Base-by-base conservation (phyloP, 2,329 filamentous ascomycete genomes). In the Chaetothyriales sp. region DNA sequence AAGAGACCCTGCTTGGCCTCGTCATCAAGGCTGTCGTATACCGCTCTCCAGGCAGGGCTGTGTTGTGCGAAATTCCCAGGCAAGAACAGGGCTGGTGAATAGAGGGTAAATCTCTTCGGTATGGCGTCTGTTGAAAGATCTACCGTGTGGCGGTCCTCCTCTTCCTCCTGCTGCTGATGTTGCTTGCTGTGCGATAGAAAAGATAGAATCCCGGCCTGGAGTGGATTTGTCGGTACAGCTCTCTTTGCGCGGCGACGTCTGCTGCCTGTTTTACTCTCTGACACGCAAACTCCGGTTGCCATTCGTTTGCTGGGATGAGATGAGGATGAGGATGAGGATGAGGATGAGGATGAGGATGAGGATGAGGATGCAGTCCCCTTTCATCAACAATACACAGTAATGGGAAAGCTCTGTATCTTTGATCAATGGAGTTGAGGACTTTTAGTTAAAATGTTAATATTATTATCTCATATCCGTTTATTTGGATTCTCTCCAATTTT, bases 11-110 rank as follows among this genome's bases (percentile, higher is more conserved):
- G 56, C 3, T 68, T 60, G 28, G 65, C 56, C 3, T 58, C 45
- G 48, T 55, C 39, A 20, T 56, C 49, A 28, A 71, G 51, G 19
- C 53, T 49, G 18, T 56, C 49, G 49, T 63, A 69, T 46, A 65
- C 50, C 3, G 49, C 51, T 15, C 54, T 55, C 65, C 62, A 68
- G 46, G 49, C 48, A 43, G 55, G 57, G 5, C 51, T 65, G 46
- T 49, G 58, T 18, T 51, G 62, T 56, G 78, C 70, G 19, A 73
- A 66, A 53, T 71, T 69, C 19, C 68, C 55, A 0, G 76, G 73
- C 1, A 82, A 68, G 6, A 82, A 71, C 5, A 81, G 69, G 58
- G 82, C 69, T 2, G 75, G 73, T 5, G 69, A 69, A 62, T 82
- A 80, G 44, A 78, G 61, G 2, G 73, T 75, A 63, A 77, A 81